These are phyloP conservation scores for Spergularia bocconei DNA, from an alignment of 148 eudicot species.

Conservation along the genomic window DNA sequence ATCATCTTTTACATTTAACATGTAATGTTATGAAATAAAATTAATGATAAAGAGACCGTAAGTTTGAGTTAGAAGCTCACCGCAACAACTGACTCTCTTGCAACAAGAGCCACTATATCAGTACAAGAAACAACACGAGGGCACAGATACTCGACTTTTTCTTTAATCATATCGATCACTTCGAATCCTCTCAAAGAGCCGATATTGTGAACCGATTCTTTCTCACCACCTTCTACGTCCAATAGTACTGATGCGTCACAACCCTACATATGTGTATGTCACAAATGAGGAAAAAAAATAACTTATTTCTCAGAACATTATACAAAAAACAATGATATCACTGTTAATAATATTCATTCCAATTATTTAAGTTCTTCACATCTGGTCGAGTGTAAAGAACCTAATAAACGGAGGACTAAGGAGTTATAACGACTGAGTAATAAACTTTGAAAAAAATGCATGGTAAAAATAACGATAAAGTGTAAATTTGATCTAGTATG, in stretches of 20 bases:
- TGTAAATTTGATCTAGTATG: neutral
- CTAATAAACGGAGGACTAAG: no score
- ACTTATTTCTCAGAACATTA: no score
- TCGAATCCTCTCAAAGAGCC: conserved; percentile 38
- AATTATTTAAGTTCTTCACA: no score
- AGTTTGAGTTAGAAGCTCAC: conserved; percentile 23
- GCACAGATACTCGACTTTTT: conserved; percentile 30
- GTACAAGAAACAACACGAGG: conserved; percentile 42
- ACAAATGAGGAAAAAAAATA: neutral
- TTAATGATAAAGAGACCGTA: neutral
- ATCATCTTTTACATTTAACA: no score
- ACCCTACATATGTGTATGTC: conserved; percentile 19
- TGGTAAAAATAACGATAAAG: neutral
- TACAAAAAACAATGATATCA: no score
- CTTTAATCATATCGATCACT: conserved; percentile 33
- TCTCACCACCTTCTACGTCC: conserved; percentile 37
- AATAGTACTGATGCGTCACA: conserved; percentile 40
- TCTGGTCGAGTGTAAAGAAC: no score
- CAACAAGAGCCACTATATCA: conserved; percentile 40
- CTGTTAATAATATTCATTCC: no score
- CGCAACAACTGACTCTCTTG: conserved; percentile 36
- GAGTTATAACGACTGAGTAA: no score
- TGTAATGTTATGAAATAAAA: no score
- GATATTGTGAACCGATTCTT: conserved; percentile 32
- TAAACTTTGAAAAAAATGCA: neutral